Base-by-base conservation (phyloP, 2,329 filamentous ascomycete genomes). In the Aureobasidium subglaciale region DNA sequence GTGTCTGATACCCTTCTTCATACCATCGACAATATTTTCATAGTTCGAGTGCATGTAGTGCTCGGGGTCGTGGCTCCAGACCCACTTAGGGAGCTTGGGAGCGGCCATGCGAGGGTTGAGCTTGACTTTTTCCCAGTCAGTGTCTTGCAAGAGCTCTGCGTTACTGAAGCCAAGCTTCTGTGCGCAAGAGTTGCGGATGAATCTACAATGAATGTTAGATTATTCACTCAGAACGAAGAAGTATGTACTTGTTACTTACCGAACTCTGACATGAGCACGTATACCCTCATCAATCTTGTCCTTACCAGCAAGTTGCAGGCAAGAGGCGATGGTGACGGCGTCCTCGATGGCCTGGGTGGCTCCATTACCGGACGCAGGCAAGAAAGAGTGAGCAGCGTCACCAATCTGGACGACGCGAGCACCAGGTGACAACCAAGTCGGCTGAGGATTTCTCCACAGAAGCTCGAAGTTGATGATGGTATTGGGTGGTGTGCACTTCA, bases 381-480 rank as follows among this genome's bases (percentile, higher is more conserved):
- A 67, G 62, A 72, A 76, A 11, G 72, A 71, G 62, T 76, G 74
- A 29, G 73, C 73, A 18, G 67, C 65, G 48, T 76, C 74, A 27
- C 74, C 73, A 27, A 76, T 72, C 57, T 75, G 72, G 25, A 75
- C 66, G 13, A 76, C 69, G 22, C 71, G 71, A 10, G 68, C 72
- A 5, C 59, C 66, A 0, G 72, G 71, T 2, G 73, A 75, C 11
- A 68, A 68, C 73, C 73, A 77, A 45, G 62, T 71, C 1, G 71
- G 72, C 57, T 75, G 71, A 10, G 73, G 73, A 60, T 77, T 72
- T 56, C 59, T 53, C 59, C 59, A 60, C 16, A 76, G 67, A 2
- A 78, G 70, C 58, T 74, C 71, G 58, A 75, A 78, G 65, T 77
- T 74, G 59, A 78, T 71, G 46, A 78, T 74, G 22, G 72, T 76